Base-by-base conservation (phyloP, 2,329 filamentous ascomycete species). In the Colletotrichum orbiculare region DNA sequence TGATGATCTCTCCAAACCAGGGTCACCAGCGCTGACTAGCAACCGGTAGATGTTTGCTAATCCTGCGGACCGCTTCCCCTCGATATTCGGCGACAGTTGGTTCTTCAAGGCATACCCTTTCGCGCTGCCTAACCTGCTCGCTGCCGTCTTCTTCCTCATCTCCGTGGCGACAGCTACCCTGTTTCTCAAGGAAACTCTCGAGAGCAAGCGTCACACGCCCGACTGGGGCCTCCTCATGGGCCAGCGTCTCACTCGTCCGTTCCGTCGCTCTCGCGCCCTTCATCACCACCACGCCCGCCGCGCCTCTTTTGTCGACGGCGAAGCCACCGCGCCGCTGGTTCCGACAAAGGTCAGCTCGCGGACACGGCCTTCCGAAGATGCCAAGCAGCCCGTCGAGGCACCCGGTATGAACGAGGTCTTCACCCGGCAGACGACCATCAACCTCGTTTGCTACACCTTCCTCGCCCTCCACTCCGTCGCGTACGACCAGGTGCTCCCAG, bases 141-240 rank as follows among this genome's bases (percentile, higher is more conserved):
- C 91, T 2, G 90, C 90, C 43, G 69, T 85, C 3, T 87, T 98
- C 69, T 97, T 98, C 75, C 77, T 94, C 17, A 76, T 94, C 35
- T 95, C 94, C 0, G 88, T 96, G 35, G 77, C 86, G 0, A 90
- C 87, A 8, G 94, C 92, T 0, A 80, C 89, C 11, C 78, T 98
- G 2, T 99, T 97, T 73, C 84, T 98, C 10, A 86, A 89, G 81
- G 95, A 99, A 85, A 97, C 96, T 0, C 81, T 97, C 1, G 90
- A 90, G 42, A 87, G 87, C 13, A 92, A 89, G 72, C 89, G 87
- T 52, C 78, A 91, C 62, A 79, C 84, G 5, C 84, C 81, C 15
- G 95, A 98, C 76, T 92, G 91, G 80, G 95, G 95, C 2, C 78
- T 96, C 4, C 75, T 87, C 2, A 79, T 96, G 0, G 95, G 95